A percentile compares a stretch with the other conserved stretches of the same genome.
Conservation (phyloP, 495 filamentous ascomycete species). For the Penicillium daleae region DNA sequence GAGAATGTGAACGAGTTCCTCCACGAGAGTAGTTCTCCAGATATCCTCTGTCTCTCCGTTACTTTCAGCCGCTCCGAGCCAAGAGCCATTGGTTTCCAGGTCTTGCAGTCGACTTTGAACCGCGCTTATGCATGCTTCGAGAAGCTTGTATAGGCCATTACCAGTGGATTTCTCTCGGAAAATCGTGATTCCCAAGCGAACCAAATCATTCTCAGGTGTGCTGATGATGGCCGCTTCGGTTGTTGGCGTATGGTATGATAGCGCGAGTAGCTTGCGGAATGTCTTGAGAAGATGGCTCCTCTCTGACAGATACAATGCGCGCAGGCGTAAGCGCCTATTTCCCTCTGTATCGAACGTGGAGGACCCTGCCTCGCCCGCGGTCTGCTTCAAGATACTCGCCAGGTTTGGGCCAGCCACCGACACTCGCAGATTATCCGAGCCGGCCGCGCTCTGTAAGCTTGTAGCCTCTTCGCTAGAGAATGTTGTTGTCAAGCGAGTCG, state of each 20-base stretch:
- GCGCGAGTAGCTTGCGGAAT: conserved; percentile 46
- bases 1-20: conserved; percentile 72
- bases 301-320: conserved; percentile 72
- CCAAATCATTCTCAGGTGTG: conserved; percentile 19
- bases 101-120: conserved; percentile 49
- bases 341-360: conserved; percentile 61
- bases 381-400: conserved; percentile 40
- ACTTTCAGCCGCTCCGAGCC: conserved; percentile 50
- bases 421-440: conserved; percentile 56
- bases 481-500: conserved; percentile 63
- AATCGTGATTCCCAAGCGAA: conserved; percentile 35
- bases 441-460: conserved; percentile 67
- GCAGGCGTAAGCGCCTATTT: conserved; percentile 62
- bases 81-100: conserved; percentile 54
- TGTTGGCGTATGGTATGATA: conserved; percentile 33
- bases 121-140: conserved; percentile 48
- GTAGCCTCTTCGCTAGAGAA: conserved; percentile 70
- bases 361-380: conserved; percentile 46
- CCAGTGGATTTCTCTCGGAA: conserved; percentile 38
- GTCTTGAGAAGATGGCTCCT: conserved; percentile 51
- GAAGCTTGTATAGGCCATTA: conserved; percentile 30
- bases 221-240: conserved; percentile 6
- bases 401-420: conserved; percentile 52
- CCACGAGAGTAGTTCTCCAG: conserved; percentile 65
- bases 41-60: conserved; percentile 58